Conservation (phyloP, 768 basidiomycete genomes). For the Boletus pseudo-olivaceus region DNA sequence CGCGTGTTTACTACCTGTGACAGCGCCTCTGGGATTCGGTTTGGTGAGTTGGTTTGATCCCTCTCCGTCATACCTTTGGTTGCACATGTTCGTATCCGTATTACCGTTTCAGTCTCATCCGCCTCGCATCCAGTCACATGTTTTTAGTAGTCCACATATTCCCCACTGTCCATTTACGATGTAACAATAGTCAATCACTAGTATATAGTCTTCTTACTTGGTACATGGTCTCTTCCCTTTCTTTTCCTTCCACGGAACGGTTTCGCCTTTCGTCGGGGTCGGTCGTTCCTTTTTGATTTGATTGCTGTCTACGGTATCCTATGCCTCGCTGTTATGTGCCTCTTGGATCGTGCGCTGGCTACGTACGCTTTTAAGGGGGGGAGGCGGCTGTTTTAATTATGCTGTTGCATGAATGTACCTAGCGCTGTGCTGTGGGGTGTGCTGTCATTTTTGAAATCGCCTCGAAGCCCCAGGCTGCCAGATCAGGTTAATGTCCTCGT, state of each 20-base stretch:
- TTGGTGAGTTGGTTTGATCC: constrained; percentile 16
- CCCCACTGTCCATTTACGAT: constrained; percentile 31
- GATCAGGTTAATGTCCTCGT: too few relatives aligned
- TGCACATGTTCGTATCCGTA: constrained; percentile 14
- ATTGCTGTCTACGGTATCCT: constrained; percentile 6
- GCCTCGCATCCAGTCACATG: constrained; percentile 23
- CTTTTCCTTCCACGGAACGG: not conserved
- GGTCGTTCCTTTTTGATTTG: constrained; percentile 3
- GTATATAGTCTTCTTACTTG: constrained; percentile 28
- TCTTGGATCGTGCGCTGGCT: constrained; percentile 11
- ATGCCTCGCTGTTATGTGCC: constrained; percentile 6
- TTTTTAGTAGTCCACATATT: constrained; percentile 25
- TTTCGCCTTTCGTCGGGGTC: not conserved
- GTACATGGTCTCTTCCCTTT: constrained; percentile 1
- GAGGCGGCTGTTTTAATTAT: constrained; percentile 4
- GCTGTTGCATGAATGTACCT: not conserved
- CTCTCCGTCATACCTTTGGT: constrained; percentile 15
- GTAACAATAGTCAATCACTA: constrained; percentile 31
- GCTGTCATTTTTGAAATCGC: not conserved
- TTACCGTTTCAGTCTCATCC: constrained; percentile 1
- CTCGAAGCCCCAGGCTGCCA: not conserved
- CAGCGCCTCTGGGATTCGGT: constrained; percentile 9
- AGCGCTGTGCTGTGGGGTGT: too few relatives aligned
- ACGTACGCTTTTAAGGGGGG: not conserved
- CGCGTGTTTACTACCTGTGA: constrained; percentile 6